phyloP scores from a whole-genome alignment of 805 yeast genomes.

The Starmerella floris region DNA sequence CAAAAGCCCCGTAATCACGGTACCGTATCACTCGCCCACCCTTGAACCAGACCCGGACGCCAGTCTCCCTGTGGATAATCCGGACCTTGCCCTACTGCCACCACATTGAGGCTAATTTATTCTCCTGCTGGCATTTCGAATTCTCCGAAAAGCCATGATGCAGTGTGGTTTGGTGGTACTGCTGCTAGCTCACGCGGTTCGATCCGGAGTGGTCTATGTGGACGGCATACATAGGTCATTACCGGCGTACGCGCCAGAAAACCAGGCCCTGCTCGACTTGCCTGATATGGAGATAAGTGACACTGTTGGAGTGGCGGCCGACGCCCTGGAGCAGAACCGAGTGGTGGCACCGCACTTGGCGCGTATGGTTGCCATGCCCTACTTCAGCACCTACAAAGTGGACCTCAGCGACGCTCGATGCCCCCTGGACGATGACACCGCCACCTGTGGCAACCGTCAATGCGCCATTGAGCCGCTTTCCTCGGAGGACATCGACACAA shows the following conservation, averaged over 20 bases:
- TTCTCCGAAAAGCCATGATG: too few species aligned
- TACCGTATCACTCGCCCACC: too few species aligned
- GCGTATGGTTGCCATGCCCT: constrained; percentile 54
- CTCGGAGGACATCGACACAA: constrained; percentile 60
- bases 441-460: constrained; percentile 72
- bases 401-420: constrained; percentile 60
- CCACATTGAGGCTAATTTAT: too few species aligned
- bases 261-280: constrained; percentile 14
- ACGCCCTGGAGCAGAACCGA: constrained; percentile 40
- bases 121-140: too few species aligned
- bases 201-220: neutral
- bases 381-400: constrained; percentile 75
- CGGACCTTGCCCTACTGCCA: too few species aligned
- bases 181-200: neutral
- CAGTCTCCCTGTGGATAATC: too few species aligned
- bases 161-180: too few species aligned
- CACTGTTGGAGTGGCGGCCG: constrained; percentile 24
- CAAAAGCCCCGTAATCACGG: too few species aligned
- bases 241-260: constrained; percentile 14
- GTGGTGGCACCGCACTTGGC: constrained; percentile 44
- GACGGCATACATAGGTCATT: constrained; percentile 6
- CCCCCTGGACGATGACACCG: constrained; percentile 68
- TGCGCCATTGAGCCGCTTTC: constrained; percentile 75
- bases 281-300: constrained; percentile 13
- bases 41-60: too few species aligned